Evolutionary conservation across 1,284 basidiomycete species (phyloP).

Genomic region (Caloboletus firmus): DNA sequence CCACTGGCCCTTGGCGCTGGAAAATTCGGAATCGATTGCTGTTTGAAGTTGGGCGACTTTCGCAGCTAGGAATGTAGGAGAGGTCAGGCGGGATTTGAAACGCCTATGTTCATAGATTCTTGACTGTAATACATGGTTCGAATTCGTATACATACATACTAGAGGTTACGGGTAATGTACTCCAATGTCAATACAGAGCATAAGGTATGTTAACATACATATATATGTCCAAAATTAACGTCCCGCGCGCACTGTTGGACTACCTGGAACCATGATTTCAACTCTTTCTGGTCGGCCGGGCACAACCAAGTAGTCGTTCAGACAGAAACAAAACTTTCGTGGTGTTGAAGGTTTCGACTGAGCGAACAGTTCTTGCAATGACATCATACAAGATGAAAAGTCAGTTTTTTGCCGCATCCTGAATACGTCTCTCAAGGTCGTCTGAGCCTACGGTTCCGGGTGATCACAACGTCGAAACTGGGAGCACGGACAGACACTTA

Average conservation of each 20-base stretch:
- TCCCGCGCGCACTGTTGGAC: slow-evolving; percentile 21
- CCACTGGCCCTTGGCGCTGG: no score
- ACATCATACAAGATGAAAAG: slow-evolving; percentile 19
- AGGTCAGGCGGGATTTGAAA: background rate
- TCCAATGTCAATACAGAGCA: slow-evolving; percentile 13
- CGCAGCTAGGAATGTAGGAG: background rate
- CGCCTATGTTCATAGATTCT: background rate
- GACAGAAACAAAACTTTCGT: slow-evolving; percentile 14
- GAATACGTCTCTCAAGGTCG: slow-evolving; percentile 17
- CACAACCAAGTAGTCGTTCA: background rate
- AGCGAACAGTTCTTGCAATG: slow-evolving; percentile 26
- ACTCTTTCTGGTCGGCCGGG: slow-evolving; percentile 11
- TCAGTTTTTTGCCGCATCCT: slow-evolving; percentile 6
- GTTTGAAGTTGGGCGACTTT: background rate
- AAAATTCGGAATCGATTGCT: background rate
- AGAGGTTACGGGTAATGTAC: slow-evolving; percentile 19
- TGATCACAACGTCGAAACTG: slow-evolving; percentile 5
- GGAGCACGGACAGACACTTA: slow-evolving; percentile 5
- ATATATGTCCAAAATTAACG: slow-evolving; percentile 17
- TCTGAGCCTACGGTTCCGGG: slow-evolving; percentile 18
- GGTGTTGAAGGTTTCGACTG: slow-evolving; percentile 9
- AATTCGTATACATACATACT: slow-evolving; percentile 12
- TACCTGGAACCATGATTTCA: slow-evolving; percentile 25
- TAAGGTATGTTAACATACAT: slow-evolving; percentile 16
- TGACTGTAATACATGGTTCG: slow-evolving; percentile 3